These are phyloP conservation scores for Colletotrichum sidae DNA, from an alignment of 2,329 filamentous ascomycete genomes.

Conservation along the genomic window DNA sequence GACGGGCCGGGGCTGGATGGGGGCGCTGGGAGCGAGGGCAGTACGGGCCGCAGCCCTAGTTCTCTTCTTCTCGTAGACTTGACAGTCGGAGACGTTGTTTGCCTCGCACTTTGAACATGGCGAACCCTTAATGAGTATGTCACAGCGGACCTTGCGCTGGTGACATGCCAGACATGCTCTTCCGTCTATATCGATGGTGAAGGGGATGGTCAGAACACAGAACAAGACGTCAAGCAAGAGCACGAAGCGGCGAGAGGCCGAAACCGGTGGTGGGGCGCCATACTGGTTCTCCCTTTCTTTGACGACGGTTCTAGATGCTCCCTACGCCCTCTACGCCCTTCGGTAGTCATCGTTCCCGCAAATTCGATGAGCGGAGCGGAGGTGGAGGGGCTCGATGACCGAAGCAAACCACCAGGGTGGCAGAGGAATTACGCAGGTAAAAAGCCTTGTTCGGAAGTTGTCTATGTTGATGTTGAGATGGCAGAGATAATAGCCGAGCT, in stretches of 20 bases:
- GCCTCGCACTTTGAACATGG: constrained; percentile 61
- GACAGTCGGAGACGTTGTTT: constrained; percentile 55
- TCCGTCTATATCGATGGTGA: constrained; percentile 42
- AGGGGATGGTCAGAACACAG: neutral
- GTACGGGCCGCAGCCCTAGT: constrained; percentile 50
- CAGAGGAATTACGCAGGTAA: neutral
- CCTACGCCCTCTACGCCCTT: constrained; percentile 12
- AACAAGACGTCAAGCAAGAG: neutral
- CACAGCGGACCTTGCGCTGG: constrained; percentile 62
- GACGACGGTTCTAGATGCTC: neutral
- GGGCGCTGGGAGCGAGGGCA: constrained; percentile 46
- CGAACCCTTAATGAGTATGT: constrained; percentile 57
- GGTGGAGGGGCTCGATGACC: neutral
- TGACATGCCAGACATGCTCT: constrained; percentile 61
- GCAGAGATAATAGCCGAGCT: neutral
- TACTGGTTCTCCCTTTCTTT: constrained; percentile 34
- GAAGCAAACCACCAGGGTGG: constrained; percentile 8
- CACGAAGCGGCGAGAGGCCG: neutral
- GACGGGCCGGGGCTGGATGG: constrained; percentile 56
- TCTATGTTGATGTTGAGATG: neutral
- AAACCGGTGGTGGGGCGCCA: constrained; percentile 8
- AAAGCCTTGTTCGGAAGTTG: constrained; percentile 18
- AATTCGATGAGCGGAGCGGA: neutral
- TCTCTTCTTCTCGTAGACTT: constrained; percentile 63
- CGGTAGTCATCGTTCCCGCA: constrained; percentile 14